Evolutionary conservation across 441 rosid species (phyloP).

Genomic region (Flueggea neowawraea): DNA sequence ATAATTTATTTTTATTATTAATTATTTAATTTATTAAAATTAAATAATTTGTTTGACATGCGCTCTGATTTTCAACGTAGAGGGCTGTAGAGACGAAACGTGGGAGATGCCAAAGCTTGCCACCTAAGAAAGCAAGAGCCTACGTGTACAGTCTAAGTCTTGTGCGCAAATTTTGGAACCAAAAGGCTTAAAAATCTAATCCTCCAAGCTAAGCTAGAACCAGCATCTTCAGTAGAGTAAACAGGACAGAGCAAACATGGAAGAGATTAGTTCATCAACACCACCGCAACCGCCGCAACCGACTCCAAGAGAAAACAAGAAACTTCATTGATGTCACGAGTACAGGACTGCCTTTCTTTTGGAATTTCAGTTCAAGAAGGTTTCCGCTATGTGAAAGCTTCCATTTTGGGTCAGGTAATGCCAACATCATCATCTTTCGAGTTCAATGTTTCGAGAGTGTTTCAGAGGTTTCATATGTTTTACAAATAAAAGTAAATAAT

Average conservation of each 20-base stretch:
- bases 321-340: slow-evolving; percentile 22
- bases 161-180: neutral
- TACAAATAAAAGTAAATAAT: too few relatives aligned
- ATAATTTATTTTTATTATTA: too few relatives aligned
- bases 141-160: neutral
- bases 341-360: slow-evolving; percentile 33
- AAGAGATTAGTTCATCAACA: slow-evolving; percentile 15
- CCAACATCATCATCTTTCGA: too few relatives aligned
- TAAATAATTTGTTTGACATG: too few relatives aligned
- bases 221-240: neutral
- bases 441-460: too few relatives aligned
- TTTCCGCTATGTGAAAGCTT: slow-evolving; percentile 40
- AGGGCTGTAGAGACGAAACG: neutral
- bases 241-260: slow-evolving; percentile 8
- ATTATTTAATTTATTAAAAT: too few relatives aligned
- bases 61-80: too few relatives aligned
- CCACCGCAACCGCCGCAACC: slow-evolving; percentile 9
- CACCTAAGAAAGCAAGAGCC: neutral
- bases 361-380: slow-evolving; percentile 42
- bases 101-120: neutral
- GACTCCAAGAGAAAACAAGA: slow-evolving; percentile 14
- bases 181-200: neutral
- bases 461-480: too few relatives aligned
- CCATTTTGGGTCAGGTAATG: slow-evolving; percentile 39
- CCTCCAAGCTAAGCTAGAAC: neutral